Base-by-base conservation (phyloP, 306 rosid species). In the Medicago ruthenica region DNA sequence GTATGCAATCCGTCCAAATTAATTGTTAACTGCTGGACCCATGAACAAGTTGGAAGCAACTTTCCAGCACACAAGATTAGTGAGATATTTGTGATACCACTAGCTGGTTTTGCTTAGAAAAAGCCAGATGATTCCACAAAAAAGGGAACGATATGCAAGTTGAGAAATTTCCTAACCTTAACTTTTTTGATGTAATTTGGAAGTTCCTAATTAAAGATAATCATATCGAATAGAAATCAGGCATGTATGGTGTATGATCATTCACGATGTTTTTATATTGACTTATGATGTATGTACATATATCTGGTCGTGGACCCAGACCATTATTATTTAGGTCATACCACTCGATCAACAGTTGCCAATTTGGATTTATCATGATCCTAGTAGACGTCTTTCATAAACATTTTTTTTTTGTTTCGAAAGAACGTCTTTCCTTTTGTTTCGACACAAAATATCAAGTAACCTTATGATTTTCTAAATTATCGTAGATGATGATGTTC, bases 31-130 rank as follows among this genome's bases (percentile, higher is more conserved):
- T 34, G 37, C 1, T 12, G 82, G 71, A 9, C 77, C 80, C 82
- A 13, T 5, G 11, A 39, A 64, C 71, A 80, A 80, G 85, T 73
- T 84, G 82, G 44, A 37, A 4, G 1, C 70, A 22, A 0, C 82
- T 77, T 85, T 86, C 80, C 84, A 76, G 83, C 84, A 39, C 74
- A 80, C 45, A 36, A 76, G 60, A 69, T 82, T 73, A 70, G 18
- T 16, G 22, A 5, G 20, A 65, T 66, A 67, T 34, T 69, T 45
- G 61, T 4, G 69, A 4, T 69, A 60, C 76, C 73, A 76, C 79
- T 73, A 1, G 75, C 67, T 44, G 47, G 67, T 61, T 53, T 61
- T 57, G 14, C 4, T 42, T 67, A 65, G 83, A 86, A 39, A 62
- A 78, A 54, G 58, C 83, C 40, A 77, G 77, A 77, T 36, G 57